Base-by-base conservation (phyloP, 805 yeast species). In the Schizosaccharomyces pombe region DNA sequence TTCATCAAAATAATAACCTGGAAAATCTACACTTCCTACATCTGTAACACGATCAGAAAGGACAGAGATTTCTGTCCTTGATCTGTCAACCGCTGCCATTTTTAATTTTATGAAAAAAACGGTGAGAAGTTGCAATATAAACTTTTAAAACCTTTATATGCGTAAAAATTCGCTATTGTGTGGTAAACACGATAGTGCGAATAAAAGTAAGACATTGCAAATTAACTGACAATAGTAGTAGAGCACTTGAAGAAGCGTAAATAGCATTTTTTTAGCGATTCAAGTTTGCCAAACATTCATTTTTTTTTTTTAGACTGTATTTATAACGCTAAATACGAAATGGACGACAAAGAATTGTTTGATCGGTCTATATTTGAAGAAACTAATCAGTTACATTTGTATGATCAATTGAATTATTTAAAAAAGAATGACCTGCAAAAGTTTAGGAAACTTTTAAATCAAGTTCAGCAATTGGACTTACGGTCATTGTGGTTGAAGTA, bases 1-100 rank as follows among this genome's bases (percentile, higher is more conserved):
- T 33, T 72, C 80, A 31, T 72, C 73, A 31, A 76, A 69, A 58
- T 72, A 73, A 65, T 81, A 84, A 1, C 96, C 96, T 4, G 97
- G 97, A 64, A 86, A 89, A 64, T 87, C 96, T 0, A 87, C 85
- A 40, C 93, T 75, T 0, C 89, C 73, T 53, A 65, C 85, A 68
- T 86, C 85, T 16, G 94, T 81, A 43, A 87, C 95, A 62, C 95
- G 77, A 65, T 87, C 91, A 66, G 81, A 80, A 64, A 87, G 94
- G 54, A 86, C 80, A 31, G 86, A 87, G 47, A 86, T 89, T 57
- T 84, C 76, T 61, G 82, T 79, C 31, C 61, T 52, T 28, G 32
- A 39, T 24, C 47, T 19, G 26, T 43, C 49, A 19, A 19, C 26
- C 14, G 49, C 30, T 24, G 26, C 26, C 26, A 11, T 43, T 6